A percentile compares a stretch with the other conserved stretches of the same genome.
Conservation (phyloP, 106 monocot species). For the Amphibolis antarctica region DNA sequence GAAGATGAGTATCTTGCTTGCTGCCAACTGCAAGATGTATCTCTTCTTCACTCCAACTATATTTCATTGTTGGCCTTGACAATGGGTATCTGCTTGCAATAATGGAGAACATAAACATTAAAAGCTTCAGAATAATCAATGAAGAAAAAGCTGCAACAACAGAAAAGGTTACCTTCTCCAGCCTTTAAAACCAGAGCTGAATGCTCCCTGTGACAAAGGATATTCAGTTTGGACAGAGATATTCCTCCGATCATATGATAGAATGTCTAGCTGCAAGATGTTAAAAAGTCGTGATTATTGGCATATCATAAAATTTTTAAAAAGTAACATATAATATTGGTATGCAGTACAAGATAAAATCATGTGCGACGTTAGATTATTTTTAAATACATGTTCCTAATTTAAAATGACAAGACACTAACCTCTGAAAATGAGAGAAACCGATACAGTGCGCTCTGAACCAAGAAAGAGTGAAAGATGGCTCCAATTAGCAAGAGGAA, state of each 20-base stretch:
- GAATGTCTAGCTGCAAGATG: conserved; percentile 40
- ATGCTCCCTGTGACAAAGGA: conserved; percentile 2
- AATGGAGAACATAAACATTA: not conserved
- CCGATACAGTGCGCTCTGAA: conserved; percentile 55
- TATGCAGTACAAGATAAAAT: not conserved
- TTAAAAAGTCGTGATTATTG: not conserved
- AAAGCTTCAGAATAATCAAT: not conserved
- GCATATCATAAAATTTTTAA: not conserved
- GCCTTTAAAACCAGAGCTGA: not conserved
- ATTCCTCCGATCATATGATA: conserved; percentile 36
- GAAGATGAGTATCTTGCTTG: conserved; percentile 26
- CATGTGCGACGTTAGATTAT: too few relatives aligned
- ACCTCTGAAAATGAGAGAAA: conserved; percentile 47
- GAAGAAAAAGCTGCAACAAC: not conserved
- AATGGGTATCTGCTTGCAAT: conserved; percentile 11
- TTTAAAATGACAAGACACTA: not conserved
- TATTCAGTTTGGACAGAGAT: conserved; percentile 39
- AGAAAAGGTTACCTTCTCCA: conserved; percentile 2
- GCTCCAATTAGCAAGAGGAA: not conserved
- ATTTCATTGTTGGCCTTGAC: conserved; percentile 12
- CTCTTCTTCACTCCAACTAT: conserved; percentile 53
- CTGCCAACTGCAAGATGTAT: conserved; percentile 46
- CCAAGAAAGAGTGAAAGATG: not conserved
- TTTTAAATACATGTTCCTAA: too few relatives aligned
- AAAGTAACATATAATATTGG: not conserved